These are phyloP conservation scores for Tetracentron sinense DNA, from an alignment of 164 flowering plant genomes.

Conservation along the genomic window DNA sequence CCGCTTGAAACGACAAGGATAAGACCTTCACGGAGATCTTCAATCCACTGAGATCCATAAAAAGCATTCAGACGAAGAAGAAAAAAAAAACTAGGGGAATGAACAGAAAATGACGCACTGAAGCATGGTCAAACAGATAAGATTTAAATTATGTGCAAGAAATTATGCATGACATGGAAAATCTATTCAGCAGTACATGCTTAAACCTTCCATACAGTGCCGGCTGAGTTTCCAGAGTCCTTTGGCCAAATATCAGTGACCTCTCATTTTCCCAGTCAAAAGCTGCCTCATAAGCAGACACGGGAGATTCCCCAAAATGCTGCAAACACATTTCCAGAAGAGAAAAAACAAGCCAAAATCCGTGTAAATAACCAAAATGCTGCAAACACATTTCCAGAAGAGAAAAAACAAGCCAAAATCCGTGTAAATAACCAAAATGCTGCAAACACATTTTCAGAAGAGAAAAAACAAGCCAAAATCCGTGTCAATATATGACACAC, in stretches of 20 bases:
- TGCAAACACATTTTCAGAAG: too few species aligned
- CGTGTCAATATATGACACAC: too few species aligned
- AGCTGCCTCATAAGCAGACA: constrained; percentile 96
- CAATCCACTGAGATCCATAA: constrained; percentile 51
- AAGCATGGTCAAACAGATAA: background rate
- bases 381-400: too few species aligned
- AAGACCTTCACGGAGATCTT: constrained; percentile 89
- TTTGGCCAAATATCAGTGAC: constrained; percentile 82
- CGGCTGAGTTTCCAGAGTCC: constrained; percentile 63
- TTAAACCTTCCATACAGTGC: constrained; percentile 51
- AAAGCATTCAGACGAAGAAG: background rate
- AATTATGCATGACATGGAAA: background rate
- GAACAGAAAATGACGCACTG: background rate
- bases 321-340: constrained; percentile 24
- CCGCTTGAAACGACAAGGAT: constrained; percentile 86
- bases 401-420: too few species aligned
- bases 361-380: too few species aligned
- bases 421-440: too few species aligned
- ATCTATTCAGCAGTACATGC: background rate
- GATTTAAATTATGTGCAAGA: background rate
- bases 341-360: background rate
- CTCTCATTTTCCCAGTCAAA: constrained; percentile 99
- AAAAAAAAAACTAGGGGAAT: background rate
- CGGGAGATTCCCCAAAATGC: constrained; percentile 87
- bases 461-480: too few species aligned